Percentiles rank a stretch among this genome's conserved stretches.
These are phyloP conservation scores for Colletotrichum noveboracense DNA, from an alignment of 2,329 filamentous ascomycete genomes.

Conservation along the genomic window DNA sequence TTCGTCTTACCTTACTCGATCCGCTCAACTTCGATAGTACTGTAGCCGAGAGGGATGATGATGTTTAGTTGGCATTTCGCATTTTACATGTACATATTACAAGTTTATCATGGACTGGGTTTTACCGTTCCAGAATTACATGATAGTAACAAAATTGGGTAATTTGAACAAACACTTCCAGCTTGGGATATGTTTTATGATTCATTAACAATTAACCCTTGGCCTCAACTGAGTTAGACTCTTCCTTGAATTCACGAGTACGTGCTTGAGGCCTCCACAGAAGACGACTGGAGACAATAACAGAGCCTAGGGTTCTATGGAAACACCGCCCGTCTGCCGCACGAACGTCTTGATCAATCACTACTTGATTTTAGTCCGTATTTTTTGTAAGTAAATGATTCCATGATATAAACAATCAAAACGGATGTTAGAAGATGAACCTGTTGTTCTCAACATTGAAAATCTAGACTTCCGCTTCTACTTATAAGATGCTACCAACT, in stretches of 20 bases:
- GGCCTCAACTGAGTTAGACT: background rate
- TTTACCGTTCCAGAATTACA: background rate
- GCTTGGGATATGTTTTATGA: background rate
- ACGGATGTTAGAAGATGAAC: background rate
- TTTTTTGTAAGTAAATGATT: rapidly evolving
- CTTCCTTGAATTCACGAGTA: background rate
- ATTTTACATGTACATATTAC: background rate
- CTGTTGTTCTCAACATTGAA: background rate
- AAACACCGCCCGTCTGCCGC: background rate
- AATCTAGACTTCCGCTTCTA: background rate
- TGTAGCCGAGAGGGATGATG: background rate
- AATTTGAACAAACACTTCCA: background rate
- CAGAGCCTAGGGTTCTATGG: background rate
- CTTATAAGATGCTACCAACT: background rate
- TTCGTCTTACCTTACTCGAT: background rate
- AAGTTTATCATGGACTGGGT: background rate
- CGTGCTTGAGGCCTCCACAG: background rate
- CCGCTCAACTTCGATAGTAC: background rate
- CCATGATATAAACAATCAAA: background rate
- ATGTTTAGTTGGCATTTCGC: background rate
- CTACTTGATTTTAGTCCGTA: background rate
- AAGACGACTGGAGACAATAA: background rate
- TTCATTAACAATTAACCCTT: background rate
- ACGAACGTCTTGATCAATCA: background rate
- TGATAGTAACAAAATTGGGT: background rate